These are phyloP conservation scores for Alternaria infectoria DNA, from an alignment of 2,329 filamentous ascomycete genomes.

Conservation along the genomic window DNA sequence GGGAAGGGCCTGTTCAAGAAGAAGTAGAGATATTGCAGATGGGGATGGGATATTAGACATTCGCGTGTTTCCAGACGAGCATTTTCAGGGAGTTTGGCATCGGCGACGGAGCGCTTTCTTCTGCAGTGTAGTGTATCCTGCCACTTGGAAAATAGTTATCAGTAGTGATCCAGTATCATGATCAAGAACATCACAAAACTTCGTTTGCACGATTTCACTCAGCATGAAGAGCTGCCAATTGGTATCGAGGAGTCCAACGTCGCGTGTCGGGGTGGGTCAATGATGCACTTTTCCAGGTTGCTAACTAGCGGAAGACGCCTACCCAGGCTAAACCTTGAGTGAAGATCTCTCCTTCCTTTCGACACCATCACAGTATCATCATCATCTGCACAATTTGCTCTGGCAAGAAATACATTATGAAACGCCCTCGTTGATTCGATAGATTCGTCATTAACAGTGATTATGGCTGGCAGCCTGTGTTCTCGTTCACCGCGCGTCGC, in stretches of 20 bases:
- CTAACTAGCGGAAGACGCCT: not conserved
- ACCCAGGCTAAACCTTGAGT: not conserved
- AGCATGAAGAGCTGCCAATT: not conserved
- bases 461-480: not conserved
- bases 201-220: not conserved
- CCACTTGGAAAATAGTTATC: not conserved
- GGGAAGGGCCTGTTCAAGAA: conserved; percentile 46
- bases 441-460: not conserved
- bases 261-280: not conserved
- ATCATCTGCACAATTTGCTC: not conserved
- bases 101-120: not conserved
- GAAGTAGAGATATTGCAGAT: conserved; percentile 15
- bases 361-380: not conserved
- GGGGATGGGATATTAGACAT: not conserved
- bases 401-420: not conserved
- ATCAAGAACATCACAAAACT: not conserved
- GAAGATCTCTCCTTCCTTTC: not conserved
- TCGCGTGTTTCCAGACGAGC: not conserved
- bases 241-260: not conserved
- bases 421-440: not conserved
- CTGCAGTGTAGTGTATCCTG: not conserved
- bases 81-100: conserved; percentile 4
- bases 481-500: not conserved
- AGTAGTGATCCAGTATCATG: not conserved
- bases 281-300: not conserved